Percentiles rank a stretch among this genome's conserved stretches.
These are phyloP conservation scores for Spathaspora sp. DNA, from an alignment of 805 yeast genomes.

Conservation along the genomic window DNA sequence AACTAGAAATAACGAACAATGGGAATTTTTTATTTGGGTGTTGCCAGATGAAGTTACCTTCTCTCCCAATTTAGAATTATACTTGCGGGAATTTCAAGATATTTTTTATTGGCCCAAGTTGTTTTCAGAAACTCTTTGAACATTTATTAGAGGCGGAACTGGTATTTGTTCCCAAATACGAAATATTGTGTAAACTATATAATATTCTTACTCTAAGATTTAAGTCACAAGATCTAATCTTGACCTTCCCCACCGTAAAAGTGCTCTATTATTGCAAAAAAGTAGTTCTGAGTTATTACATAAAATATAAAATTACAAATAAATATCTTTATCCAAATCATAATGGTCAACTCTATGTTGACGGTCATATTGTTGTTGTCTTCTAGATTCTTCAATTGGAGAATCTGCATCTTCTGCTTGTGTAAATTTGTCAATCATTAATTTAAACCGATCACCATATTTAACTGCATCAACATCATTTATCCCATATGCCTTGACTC, in stretches of 20 bases:
- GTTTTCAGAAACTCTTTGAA: background rate
- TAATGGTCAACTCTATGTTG: background rate
- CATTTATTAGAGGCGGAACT: background rate
- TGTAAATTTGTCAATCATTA: constrained; percentile 8
- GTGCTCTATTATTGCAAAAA: background rate
- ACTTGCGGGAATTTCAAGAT: background rate
- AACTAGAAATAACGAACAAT: background rate
- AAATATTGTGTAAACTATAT: background rate
- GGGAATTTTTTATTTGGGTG: background rate
- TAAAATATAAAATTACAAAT: constrained; percentile 1
- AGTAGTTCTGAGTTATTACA: background rate
- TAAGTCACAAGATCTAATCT: background rate
- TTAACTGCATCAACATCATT: constrained; percentile 23
- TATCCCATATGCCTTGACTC: constrained; percentile 27
- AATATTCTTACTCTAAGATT: background rate
- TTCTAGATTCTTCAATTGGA: background rate
- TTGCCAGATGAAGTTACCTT: background rate
- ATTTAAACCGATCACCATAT: constrained; percentile 19
- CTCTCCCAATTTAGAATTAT: background rate
- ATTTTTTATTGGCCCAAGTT: background rate
- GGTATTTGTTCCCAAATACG: background rate
- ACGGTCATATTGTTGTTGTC: background rate
- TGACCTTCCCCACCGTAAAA: background rate
- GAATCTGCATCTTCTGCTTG: constrained; percentile 2
- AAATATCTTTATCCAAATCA: constrained; percentile 4